Base-by-base conservation (phyloP, 306 rosid species). In the Vigna nakashimae region DNA sequence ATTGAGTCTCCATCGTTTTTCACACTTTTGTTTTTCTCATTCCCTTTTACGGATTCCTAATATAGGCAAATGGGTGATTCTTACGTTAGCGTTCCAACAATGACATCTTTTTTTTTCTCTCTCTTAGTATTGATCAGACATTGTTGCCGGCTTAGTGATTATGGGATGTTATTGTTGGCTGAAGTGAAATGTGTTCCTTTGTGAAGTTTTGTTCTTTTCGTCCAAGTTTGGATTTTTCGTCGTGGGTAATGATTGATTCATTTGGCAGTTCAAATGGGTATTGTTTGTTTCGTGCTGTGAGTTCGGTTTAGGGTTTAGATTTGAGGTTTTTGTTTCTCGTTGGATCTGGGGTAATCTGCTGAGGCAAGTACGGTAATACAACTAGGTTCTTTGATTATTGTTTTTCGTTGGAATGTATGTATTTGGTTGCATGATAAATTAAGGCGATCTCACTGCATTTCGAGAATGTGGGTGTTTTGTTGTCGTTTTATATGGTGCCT, bases 241-340 rank as follows among this genome's bases (percentile, higher is more conserved):
- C 38, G 20, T 36, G 20, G 24, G 36, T 49, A n/a, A 69, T 26
- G 30, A 30, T 53, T 76, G 79, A 60, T 77, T 82, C 20, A 28
- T 17, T 48, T 71, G 60, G 20, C 57, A 69, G 71, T 32, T 77
- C 49, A 55, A 51, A 30, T 45, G 79, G 83, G 70, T 77, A 43
- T 79, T 82, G 50, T 51, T 68, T 36, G 60, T 63, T 75, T 75
- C 52, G 71, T 49, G 16, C 28, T 65, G 15, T 52, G 75, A 22
- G 48, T 56, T 75, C 14, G 60, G 72, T 59, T 81, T 86, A 90
- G 88, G 94, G 91, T 86, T 86, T 82, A 62, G 78, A 69, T 84
- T 86, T 67, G 78, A 78, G 81, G 59, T 60, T 80, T 64, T 72
- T 74, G 45, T 62, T 75, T 78, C 18, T 40, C 73, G 32, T 68